Percentiles rank a stretch among this genome's conserved stretches.
Evolutionary conservation across 805 yeast genomes (phyloP).

Genomic region (Candida maltosa): DNA sequence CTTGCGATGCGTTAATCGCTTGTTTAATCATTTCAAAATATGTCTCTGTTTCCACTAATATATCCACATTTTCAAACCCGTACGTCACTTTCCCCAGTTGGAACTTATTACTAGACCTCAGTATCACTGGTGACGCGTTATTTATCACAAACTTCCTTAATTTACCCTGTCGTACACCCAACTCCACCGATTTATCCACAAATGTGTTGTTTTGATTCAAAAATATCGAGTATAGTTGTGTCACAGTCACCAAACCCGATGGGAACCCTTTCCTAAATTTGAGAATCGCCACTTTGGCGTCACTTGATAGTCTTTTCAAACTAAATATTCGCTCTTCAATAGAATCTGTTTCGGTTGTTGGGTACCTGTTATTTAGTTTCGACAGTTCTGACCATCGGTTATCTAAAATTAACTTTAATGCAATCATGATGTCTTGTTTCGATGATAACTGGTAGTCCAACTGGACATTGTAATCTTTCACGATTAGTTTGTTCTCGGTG

Average conservation of each 20-base stretch:
- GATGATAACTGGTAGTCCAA: slow-evolving; percentile 34
- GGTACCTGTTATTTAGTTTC: slow-evolving; percentile 20
- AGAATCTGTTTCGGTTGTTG: slow-evolving; percentile 9
- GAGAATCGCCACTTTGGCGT: slow-evolving; percentile 33
- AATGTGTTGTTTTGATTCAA: slow-evolving; percentile 42
- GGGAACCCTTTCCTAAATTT: slow-evolving; percentile 35
- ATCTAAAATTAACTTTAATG: slow-evolving; percentile 27
- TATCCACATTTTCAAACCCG: slow-evolving; percentile 42
- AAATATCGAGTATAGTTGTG: slow-evolving; percentile 49
- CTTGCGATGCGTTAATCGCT: slow-evolving; percentile 3
- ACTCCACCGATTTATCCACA: slow-evolving; percentile 46
- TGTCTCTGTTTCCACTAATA: slow-evolving; percentile 23
- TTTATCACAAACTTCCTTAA: slow-evolving; percentile 39
- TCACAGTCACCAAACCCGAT: slow-evolving; percentile 35
- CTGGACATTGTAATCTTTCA: slow-evolving; percentile 35
- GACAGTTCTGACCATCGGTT: slow-evolving; percentile 40
- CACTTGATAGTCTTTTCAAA: slow-evolving; percentile 31
- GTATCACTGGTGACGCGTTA: slow-evolving; percentile 44
- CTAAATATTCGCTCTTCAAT: slow-evolving; percentile 30
- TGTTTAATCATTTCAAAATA: slow-evolving; percentile 19
- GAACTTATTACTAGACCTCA: slow-evolving; percentile 27
- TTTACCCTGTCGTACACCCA: slow-evolving; percentile 30
- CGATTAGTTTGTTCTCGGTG: slow-evolving; percentile 9
- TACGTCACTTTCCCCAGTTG: slow-evolving; percentile 36
- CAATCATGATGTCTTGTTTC: slow-evolving; percentile 26